These are phyloP conservation scores for Pueraria montana DNA, from an alignment of 306 rosid species.

Conservation along the genomic window DNA sequence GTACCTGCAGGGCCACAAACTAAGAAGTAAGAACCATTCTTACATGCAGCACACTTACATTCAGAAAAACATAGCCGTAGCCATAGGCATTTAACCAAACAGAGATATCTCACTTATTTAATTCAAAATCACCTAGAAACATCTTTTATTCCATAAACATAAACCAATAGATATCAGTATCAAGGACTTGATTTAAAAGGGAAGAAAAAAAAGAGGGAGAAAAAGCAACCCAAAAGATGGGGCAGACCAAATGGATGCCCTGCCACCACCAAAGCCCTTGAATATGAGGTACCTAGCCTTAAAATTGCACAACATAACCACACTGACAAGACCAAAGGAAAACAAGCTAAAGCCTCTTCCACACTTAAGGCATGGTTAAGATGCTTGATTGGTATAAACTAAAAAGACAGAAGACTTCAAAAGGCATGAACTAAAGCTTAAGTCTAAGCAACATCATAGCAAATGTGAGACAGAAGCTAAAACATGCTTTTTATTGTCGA, in stretches of 20 bases:
- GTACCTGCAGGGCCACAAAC: conserved; percentile 55
- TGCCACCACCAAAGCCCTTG: conserved; percentile 66
- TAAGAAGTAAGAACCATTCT: conserved; percentile 50
- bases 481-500: conserved; percentile 45
- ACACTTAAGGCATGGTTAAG: not conserved
- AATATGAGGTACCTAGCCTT: conserved; percentile 50
- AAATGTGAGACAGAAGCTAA: conserved; percentile 52
- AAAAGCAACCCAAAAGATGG: too few species aligned
- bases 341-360: conserved; percentile 34
- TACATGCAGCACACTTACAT: conserved; percentile 50
- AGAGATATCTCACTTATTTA: too few species aligned
- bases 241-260: conserved; percentile 46
- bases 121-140: too few species aligned
- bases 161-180: too few species aligned
- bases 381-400: conserved; percentile 12
- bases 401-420: conserved; percentile 17
- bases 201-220: conserved; percentile 18
- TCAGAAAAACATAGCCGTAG: conserved; percentile 40
- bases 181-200: conserved; percentile 49
- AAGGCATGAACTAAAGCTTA: conserved; percentile 37
- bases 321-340: conserved; percentile 46
- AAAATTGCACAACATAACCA: conserved; percentile 51
- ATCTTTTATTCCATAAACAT: too few species aligned
- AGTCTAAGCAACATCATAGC: conserved; percentile 45
- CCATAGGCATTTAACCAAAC: too few species aligned